A percentile compares a stretch with the other conserved stretches of the same genome.
Conservation (phyloP, 2,329 filamentous ascomycete genomes). For the Colletotrichum sp. region DNA sequence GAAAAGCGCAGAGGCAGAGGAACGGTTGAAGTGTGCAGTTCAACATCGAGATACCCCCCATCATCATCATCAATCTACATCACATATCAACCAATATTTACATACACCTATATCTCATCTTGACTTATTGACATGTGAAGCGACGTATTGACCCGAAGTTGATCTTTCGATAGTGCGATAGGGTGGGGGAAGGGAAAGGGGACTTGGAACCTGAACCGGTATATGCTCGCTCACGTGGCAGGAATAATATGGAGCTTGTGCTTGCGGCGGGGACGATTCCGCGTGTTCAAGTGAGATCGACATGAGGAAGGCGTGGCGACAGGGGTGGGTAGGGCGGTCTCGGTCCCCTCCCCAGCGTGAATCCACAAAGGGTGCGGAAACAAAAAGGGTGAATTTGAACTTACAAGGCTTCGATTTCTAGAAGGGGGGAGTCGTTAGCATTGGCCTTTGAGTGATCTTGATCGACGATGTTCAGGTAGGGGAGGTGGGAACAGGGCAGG, state of each 20-base stretch:
- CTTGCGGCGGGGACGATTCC: neutral
- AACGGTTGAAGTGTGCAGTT: conserved; percentile 4
- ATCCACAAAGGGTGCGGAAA: neutral
- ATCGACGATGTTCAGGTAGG: neutral
- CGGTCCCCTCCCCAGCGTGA: neutral
- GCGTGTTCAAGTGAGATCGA: neutral
- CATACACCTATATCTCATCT: neutral
- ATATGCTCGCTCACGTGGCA: neutral
- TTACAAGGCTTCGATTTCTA: conserved; percentile 92
- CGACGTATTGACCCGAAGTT: neutral
- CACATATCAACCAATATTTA: neutral
- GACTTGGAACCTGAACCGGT: neutral
- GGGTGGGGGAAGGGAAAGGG: neutral
- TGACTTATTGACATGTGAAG: neutral
- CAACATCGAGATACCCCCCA: conserved; percentile 17
- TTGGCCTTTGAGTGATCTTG: neutral
- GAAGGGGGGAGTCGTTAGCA: neutral
- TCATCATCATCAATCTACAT: neutral
- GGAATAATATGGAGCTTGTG: neutral
- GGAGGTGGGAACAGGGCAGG: neutral
- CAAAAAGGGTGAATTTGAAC: conserved; percentile 36
- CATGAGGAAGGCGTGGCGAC: neutral
- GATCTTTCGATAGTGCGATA: neutral
- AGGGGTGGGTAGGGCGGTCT: neutral
- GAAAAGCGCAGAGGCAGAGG: neutral